A percentile compares a stretch with the other conserved stretches of the same genome.
These are phyloP conservation scores for Cyberlindnera samutprakarnensis DNA, from an alignment of 805 yeast genomes.

Conservation along the genomic window DNA sequence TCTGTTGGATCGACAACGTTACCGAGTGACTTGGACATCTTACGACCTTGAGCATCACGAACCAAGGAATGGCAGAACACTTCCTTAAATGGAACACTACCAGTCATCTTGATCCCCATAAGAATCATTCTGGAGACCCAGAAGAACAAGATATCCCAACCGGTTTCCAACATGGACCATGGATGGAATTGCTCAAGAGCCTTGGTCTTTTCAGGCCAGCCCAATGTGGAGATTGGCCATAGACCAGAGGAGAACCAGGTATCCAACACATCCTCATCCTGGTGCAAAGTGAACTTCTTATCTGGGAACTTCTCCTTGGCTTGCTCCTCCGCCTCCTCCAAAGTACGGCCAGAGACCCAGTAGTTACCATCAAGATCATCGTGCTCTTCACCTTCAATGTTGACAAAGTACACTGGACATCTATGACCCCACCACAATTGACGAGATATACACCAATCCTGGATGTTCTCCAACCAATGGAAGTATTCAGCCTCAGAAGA, in stretches of 20 bases:
- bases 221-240: conserved; percentile 96
- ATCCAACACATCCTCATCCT: conserved; percentile 84
- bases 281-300: conserved; percentile 42
- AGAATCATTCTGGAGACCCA: conserved; percentile 98
- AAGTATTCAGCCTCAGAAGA: conserved; percentile 88
- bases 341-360: conserved; percentile 88
- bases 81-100: conserved; percentile 87
- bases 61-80: conserved; percentile 98
- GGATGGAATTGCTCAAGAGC: conserved; percentile 82
- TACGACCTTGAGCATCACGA: conserved; percentile 98
- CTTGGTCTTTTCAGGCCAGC: conserved; percentile 81
- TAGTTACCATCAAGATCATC: conserved; percentile 57
- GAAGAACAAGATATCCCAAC: conserved; percentile 98
- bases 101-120: conserved; percentile 84
- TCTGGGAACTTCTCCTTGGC: conserved; percentile 70
- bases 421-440: conserved; percentile 96
- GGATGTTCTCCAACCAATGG: conserved; percentile 93
- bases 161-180: conserved; percentile 92
- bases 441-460: conserved; percentile 99
- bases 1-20: conserved; percentile 95
- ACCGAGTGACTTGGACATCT: conserved; percentile 97
- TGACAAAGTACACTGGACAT: conserved; percentile 90
- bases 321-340: conserved; percentile 78
- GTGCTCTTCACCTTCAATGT: conserved; percentile 57
- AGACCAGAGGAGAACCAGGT: conserved; percentile 98